Conservation (phyloP, 2,329 filamentous ascomycete species). For the Fusarium protoensiforme region DNA sequence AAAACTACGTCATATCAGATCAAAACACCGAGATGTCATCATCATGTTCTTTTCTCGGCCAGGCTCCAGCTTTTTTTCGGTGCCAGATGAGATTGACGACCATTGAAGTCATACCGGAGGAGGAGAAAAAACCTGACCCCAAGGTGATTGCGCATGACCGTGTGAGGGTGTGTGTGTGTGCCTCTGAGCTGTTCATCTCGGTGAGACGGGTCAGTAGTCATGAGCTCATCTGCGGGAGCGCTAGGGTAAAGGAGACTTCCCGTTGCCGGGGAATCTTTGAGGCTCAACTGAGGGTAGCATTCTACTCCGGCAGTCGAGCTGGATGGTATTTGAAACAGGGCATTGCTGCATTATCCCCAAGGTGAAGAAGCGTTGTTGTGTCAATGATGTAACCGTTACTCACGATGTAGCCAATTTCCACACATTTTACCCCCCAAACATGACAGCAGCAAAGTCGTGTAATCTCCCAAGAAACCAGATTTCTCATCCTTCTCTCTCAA, state of each 20-base stretch:
- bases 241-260: constrained; percentile 22
- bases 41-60: constrained; percentile 11
- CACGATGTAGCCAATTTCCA: background rate
- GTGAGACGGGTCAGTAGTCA: background rate
- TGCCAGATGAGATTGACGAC: constrained; percentile 11
- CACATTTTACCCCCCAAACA: constrained; percentile 11
- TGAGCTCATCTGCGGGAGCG: constrained; percentile 20
- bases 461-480: background rate
- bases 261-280: background rate
- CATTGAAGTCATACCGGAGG: constrained; percentile 12
- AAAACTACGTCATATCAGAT: constrained; percentile 28
- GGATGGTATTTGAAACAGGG: background rate
- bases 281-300: constrained; percentile 10
- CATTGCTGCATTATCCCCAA: constrained; percentile 3
- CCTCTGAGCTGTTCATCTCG: constrained; percentile 17
- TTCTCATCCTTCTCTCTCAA: background rate
- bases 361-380: background rate
- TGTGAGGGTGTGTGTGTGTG: background rate
- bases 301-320: background rate
- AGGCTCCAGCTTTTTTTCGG: background rate
- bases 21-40: constrained; percentile 21
- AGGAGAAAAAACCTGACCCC: background rate
- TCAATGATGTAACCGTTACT: constrained; percentile 24
- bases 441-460: background rate
- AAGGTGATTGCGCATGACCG: background rate